Conservation (phyloP, 495 filamentous ascomycete genomes). For the Bacidia gigantensis region DNA sequence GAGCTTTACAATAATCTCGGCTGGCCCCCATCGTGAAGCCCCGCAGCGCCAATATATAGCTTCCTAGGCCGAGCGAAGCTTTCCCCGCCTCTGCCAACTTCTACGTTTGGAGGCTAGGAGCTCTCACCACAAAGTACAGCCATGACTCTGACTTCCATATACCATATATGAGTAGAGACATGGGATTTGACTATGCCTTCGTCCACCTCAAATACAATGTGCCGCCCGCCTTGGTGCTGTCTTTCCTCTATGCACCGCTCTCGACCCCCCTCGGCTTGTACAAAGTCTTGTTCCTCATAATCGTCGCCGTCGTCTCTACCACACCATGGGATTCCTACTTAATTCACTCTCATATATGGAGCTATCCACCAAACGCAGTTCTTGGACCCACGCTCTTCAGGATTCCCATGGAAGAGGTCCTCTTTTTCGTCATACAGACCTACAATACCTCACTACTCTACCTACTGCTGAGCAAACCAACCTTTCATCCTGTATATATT, state of each 20-base stretch:
- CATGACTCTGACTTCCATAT: not conserved
- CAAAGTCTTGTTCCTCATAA: conserved; percentile 41
- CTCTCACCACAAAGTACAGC: not conserved
- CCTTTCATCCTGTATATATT: conserved; percentile 44
- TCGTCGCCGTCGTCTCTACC: conserved; percentile 45
- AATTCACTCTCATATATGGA: conserved; percentile 48
- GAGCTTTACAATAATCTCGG: no score
- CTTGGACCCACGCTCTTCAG: conserved; percentile 40
- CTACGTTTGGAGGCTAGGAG: not conserved
- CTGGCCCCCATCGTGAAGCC: not conserved
- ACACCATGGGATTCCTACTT: conserved; percentile 62
- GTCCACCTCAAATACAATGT: conserved; percentile 59
- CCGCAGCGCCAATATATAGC: conserved; percentile 2
- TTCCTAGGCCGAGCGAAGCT: not conserved
- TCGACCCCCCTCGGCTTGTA: conserved; percentile 42
- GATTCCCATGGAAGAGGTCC: conserved; percentile 53
- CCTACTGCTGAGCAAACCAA: conserved; percentile 45
- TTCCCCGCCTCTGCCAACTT: not conserved
- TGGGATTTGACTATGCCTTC: conserved; percentile 55
- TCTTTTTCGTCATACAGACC: conserved; percentile 66
- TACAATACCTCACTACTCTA: conserved; percentile 56
- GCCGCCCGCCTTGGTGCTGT: conserved; percentile 43
- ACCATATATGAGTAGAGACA: conserved; percentile 14
- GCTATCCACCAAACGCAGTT: conserved; percentile 47
- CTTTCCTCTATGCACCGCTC: conserved; percentile 42